These are phyloP conservation scores for Lolium multiflorum DNA, from an alignment of 176 grass and related monocot genomes.

Conservation along the genomic window DNA sequence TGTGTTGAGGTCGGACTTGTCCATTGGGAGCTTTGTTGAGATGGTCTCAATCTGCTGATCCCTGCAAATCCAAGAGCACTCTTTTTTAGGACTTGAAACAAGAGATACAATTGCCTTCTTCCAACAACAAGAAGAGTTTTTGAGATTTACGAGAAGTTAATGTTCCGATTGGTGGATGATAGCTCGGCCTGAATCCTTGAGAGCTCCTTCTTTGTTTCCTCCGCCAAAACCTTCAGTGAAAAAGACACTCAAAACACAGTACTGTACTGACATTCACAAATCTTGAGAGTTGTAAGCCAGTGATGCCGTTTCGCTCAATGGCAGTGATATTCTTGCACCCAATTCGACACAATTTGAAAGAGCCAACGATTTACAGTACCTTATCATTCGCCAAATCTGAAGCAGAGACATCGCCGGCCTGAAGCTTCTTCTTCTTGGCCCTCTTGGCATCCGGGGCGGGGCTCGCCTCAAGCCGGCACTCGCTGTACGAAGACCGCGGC, in stretches of 20 bases:
- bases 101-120: not conserved
- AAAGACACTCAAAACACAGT: slow-evolving; percentile 7
- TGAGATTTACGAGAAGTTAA: slow-evolving; percentile 74
- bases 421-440: slow-evolving; percentile 60
- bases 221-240: slow-evolving; percentile 63
- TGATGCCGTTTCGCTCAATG: not conserved
- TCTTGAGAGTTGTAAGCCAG: not conserved
- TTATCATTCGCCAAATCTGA: slow-evolving; percentile 64
- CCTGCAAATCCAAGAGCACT: slow-evolving; percentile 38
- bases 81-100: not conserved
- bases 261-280: not conserved
- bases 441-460: slow-evolving; percentile 61
- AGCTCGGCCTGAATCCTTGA: slow-evolving; percentile 84
- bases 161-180: slow-evolving; percentile 63
- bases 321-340: not conserved
- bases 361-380: slow-evolving; percentile 29
- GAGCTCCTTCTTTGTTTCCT: slow-evolving; percentile 89
- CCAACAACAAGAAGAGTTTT: too few species aligned
- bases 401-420: slow-evolving; percentile 41
- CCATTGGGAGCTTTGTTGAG: slow-evolving; percentile 80
- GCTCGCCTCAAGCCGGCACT: slow-evolving; percentile 63
- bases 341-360: not conserved
- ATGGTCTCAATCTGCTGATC: slow-evolving; percentile 77
- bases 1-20: slow-evolving; percentile 81
- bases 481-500: slow-evolving; percentile 47